A percentile compares a stretch with the other conserved stretches of the same genome.
Conservation (phyloP, 352 stramenopile species). For the Phytophthora cajani region DNA sequence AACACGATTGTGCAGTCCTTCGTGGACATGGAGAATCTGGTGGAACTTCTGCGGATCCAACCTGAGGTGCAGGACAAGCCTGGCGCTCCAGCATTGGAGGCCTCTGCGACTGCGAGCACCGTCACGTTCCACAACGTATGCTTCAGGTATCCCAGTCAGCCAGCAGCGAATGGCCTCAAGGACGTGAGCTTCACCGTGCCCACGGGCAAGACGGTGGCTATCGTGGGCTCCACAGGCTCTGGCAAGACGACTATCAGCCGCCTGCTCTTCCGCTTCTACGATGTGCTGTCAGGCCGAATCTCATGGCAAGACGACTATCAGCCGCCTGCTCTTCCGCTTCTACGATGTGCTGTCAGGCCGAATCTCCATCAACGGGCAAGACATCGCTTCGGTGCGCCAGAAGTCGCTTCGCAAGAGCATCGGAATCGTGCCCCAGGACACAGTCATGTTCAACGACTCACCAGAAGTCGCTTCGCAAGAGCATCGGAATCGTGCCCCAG, state of each 20-base stretch:
- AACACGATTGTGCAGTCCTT: constrained; percentile 97
- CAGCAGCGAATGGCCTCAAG: constrained; percentile 86
- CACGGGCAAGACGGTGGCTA: constrained; percentile 90
- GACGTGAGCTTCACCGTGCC: constrained; percentile 73
- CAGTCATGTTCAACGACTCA: constrained; percentile 97
- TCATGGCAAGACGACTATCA: constrained; percentile 95
- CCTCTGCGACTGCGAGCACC: constrained; percentile 45
- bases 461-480: constrained; percentile 88
- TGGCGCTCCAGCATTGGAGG: constrained; percentile 64
- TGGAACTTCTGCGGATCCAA: constrained; percentile 93
- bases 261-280: constrained; percentile 97
- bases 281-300: constrained; percentile 79
- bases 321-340: constrained; percentile 95
- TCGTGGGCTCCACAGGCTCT: constrained; percentile 93
- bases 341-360: constrained; percentile 90
- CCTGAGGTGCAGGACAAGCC: constrained; percentile 92
- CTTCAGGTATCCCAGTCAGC: constrained; percentile 93
- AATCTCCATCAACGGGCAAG: constrained; percentile 89
- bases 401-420: constrained; percentile 90
- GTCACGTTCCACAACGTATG: constrained; percentile 94
- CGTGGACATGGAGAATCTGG: constrained; percentile 97
- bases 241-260: constrained; percentile 96
- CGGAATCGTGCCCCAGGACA: constrained; percentile 97
- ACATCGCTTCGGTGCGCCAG: constrained; percentile 89
- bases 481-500: constrained; percentile 97